These are phyloP conservation scores for Coemansia sp. DNA, from an alignment of 192 early-diverging fungal species.

Conservation along the genomic window DNA sequence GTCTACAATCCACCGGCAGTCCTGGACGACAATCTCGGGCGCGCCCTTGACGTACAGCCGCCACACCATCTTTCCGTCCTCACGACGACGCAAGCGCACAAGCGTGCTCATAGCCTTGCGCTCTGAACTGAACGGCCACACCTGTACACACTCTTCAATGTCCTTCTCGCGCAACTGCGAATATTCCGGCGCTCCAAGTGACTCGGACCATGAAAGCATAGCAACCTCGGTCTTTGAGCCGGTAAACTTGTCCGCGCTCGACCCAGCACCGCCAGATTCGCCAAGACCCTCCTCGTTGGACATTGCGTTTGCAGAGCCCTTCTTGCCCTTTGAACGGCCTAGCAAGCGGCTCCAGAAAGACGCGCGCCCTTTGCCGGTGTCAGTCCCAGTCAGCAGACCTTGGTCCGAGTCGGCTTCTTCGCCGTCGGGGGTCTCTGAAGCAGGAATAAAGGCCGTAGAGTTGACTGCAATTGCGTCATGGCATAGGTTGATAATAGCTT, in stretches of 20 bases:
- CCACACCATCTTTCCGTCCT: conserved; percentile 58
- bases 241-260: conserved; percentile 58
- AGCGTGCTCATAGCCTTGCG: conserved; percentile 93
- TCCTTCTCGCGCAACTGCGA: conserved; percentile 62
- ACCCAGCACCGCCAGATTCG: conserved; percentile 14
- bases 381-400: conserved; percentile 16
- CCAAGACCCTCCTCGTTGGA: conserved; percentile 27
- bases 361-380: conserved; percentile 8
- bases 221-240: conserved; percentile 98
- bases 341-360: conserved; percentile 34
- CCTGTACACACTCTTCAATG: conserved; percentile 62
- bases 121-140: conserved; percentile 90
- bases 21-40: conserved; percentile 77
- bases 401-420: conserved; percentile 31
- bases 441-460: conserved; percentile 71
- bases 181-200: conserved; percentile 66
- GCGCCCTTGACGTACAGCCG: conserved; percentile 95
- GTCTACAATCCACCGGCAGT: conserved; percentile 63
- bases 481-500: conserved; percentile 57
- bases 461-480: conserved; percentile 80
- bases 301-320: neutral
- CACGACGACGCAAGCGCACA: conserved; percentile 60
- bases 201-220: conserved; percentile 76
- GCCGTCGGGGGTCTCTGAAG: conserved; percentile 8
- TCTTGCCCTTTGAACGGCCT: conserved; percentile 9